Percentiles rank a stretch among this genome's conserved stretches.
phyloP scores from a whole-genome alignment of 352 stramenopile species.

The Phytophthora megakarya region DNA sequence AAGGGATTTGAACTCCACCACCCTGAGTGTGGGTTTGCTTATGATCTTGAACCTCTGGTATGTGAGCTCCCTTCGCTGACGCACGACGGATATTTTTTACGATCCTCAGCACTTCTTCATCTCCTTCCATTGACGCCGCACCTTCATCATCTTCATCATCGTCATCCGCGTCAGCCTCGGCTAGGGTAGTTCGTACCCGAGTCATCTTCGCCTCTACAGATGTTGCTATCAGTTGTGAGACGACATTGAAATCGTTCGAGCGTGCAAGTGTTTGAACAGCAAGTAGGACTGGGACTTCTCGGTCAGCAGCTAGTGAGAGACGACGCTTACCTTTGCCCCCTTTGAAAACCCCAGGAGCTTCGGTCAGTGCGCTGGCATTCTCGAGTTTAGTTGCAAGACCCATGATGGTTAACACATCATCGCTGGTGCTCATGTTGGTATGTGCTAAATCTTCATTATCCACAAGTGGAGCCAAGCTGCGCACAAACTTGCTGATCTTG shows the following conservation, averaged over 20 bases:
- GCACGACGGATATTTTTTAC: conserved; percentile 36
- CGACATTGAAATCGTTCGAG: conserved; percentile 39
- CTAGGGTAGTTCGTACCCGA: conserved; percentile 2
- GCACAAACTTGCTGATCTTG: conserved; percentile 68
- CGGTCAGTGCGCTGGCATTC: conserved; percentile 17
- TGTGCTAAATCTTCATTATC: conserved; percentile 27
- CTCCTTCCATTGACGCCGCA: conserved; percentile 37
- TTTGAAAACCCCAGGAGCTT: conserved; percentile 4
- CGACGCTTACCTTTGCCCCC: conserved; percentile 19
- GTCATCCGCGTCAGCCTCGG: background rate
- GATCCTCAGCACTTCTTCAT: conserved; percentile 43
- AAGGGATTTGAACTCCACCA: background rate
- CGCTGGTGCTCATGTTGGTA: conserved; percentile 19
- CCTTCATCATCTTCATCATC: conserved; percentile 27
- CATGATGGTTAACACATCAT: conserved; percentile 52
- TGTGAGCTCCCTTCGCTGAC: conserved; percentile 33
- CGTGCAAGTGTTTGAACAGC: conserved; percentile 46
- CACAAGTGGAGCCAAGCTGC: conserved; percentile 51
- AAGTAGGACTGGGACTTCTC: conserved; percentile 40
- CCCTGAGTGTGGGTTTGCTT: conserved; percentile 12
- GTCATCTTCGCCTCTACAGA: conserved; percentile 20
- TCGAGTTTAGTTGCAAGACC: conserved; percentile 66
- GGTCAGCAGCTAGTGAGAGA: conserved; percentile 37
- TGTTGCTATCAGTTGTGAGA: conserved; percentile 23
- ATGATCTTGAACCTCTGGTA: conserved; percentile 17